phyloP scores from a whole-genome alignment of 129 eudicot genomes.

The Silybum marianum region DNA sequence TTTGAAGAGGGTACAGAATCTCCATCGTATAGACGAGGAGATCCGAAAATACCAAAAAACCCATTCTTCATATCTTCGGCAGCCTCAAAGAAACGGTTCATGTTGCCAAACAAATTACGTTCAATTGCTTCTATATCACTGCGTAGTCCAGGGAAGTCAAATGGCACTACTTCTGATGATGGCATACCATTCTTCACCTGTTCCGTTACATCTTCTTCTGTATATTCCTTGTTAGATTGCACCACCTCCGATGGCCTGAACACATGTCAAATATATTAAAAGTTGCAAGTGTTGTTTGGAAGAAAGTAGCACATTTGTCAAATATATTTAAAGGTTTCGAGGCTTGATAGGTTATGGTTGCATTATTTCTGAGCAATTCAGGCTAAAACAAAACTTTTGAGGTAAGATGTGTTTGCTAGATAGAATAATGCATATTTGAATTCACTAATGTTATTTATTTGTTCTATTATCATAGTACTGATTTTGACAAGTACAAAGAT shows the following conservation, averaged over 20 bases:
- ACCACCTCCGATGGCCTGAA: conserved; percentile 84
- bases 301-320: neutral
- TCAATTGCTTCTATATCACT: conserved; percentile 85
- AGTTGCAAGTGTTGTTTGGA: neutral
- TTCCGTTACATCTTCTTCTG: conserved; percentile 88
- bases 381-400: neutral
- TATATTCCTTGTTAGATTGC: conserved; percentile 78
- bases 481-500: neutral
- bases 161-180: conserved; percentile 37
- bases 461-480: neutral
- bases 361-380: neutral
- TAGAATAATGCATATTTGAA: neutral
- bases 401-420: neutral
- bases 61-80: conserved; percentile 80
- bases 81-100: conserved; percentile 70
- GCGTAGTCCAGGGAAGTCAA: conserved; percentile 76
- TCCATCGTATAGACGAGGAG: conserved; percentile 44
- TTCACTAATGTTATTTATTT: neutral
- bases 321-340: neutral
- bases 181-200: conserved; percentile 53
- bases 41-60: conserved; percentile 52
- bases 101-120: conserved; percentile 55
- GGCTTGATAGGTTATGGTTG: neutral
- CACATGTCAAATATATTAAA: neutral
- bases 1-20: conserved; percentile 42